phyloP scores from a whole-genome alignment of 257 asterid species.

The Ehretia macrophylla region DNA sequence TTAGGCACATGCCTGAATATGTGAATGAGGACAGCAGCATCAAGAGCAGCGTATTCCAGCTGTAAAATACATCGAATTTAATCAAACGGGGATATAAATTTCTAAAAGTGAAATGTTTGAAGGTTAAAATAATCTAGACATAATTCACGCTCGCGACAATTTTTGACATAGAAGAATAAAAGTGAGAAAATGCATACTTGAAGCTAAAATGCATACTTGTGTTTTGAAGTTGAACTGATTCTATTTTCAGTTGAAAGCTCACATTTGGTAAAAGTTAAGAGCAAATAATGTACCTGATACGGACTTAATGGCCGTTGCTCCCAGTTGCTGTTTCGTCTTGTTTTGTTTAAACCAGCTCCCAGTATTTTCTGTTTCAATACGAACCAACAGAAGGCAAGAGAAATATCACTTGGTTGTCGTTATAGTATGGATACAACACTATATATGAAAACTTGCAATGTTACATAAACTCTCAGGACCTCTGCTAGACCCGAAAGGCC shows the following conservation, averaged over 20 bases:
- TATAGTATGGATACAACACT: constrained; percentile 9
- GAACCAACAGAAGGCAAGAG: constrained; percentile 13
- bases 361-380: constrained; percentile 61
- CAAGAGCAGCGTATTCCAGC: constrained; percentile 97
- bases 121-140: neutral
- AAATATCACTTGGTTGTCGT: neutral
- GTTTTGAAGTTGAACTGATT: neutral
- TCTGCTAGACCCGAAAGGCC: constrained; percentile 90
- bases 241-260: neutral
- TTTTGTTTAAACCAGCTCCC: constrained; percentile 81
- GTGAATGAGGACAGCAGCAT: constrained; percentile 90
- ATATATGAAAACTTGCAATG: neutral
- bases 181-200: too few relatives aligned
- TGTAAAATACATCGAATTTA: constrained; percentile 27
- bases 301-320: constrained; percentile 84
- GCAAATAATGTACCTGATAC: constrained; percentile 50
- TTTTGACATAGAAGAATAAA: too few relatives aligned
- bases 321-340: constrained; percentile 96
- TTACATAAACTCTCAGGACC: constrained; percentile 35
- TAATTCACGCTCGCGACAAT: too few relatives aligned
- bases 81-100: constrained; percentile 5
- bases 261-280: too few relatives aligned
- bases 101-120: constrained; percentile 1
- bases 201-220: too few relatives aligned
- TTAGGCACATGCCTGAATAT: constrained; percentile 65